Evolutionary conservation across 352 stramenopile genomes (phyloP), one percentile per base, ranked within the genome.

Genomic region (Salisapilia sapeloensis): DNA sequence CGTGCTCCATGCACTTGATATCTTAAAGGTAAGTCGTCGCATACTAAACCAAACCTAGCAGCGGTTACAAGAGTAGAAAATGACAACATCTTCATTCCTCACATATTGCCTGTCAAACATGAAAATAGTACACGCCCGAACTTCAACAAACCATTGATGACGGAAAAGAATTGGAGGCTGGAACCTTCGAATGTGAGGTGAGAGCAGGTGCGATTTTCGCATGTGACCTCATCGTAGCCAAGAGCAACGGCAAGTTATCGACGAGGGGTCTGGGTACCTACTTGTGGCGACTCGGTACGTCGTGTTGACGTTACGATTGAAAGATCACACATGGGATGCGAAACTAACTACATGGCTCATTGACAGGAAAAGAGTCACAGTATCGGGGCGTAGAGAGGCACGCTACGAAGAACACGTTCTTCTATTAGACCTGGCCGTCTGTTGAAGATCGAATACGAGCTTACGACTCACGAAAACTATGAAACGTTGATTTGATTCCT

Each of bases 321-420:
- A n/a, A n/a, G n/a, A 13, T 28, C 13, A 10, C 24, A 28, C 24
- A 28, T 13, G 24, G 24, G 24, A 28, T 12, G 24, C 24, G 24
- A 13, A 28, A 28, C 10, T 13, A 28, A 28, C 13, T 28, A 13
- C 13, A 12, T 28, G 24, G 13, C 24, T 28, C 10, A 28, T 12
- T 13, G 10, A 17, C 31, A 64, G 57, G 66, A 42, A 87, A 87
- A 51, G 65, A 84, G 24, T 56, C 64, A 6, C 53, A 52, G 7
- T 84, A 80, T 40, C 67, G 72, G 2, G 24, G 46, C 8, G 35
- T 83, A n/a, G 58, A 82, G 36, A 65, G 72, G 26, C 72, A 87
- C 34, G 53, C 65, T 13, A 84, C 72, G 10, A 62, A 64, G 32
- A 44, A 74, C 29, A 82, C 66, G 8, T 71, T 75, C 30, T 82